These are phyloP conservation scores for Malassezia nana DNA, from an alignment of 1,284 basidiomycete species.

Conservation along the genomic window DNA sequence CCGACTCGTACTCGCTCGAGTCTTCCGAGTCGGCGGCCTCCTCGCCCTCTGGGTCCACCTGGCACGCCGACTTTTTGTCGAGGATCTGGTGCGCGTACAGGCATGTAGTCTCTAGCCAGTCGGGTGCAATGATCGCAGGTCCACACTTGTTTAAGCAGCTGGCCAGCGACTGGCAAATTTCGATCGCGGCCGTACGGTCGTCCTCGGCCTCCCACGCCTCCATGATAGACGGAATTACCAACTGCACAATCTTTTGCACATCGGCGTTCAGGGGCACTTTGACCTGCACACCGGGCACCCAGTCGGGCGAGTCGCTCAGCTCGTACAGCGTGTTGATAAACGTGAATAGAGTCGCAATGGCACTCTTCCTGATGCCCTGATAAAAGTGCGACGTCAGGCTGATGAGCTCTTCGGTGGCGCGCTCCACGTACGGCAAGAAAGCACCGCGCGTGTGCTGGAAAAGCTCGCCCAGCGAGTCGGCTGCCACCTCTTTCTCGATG, in stretches of 20 bases:
- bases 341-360: constrained; percentile 76
- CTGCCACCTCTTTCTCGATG: constrained; percentile 98
- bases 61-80: constrained; percentile 61
- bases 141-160: constrained; percentile 85
- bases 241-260: constrained; percentile 71
- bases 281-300: constrained; percentile 64
- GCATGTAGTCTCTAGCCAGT: constrained; percentile 56
- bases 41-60: constrained; percentile 85
- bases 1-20: constrained; percentile 91
- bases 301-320: constrained; percentile 68
- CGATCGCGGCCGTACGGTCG: constrained; percentile 81
- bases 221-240: constrained; percentile 66
- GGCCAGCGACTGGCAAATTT: constrained; percentile 73
- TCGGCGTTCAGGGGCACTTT: constrained; percentile 60
- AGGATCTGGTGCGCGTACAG: constrained; percentile 55
- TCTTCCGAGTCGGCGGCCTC: constrained; percentile 59
- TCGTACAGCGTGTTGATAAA: constrained; percentile 88
- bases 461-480: constrained; percentile 85
- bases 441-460: constrained; percentile 71
- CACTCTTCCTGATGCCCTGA: constrained; percentile 93
- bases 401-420: constrained; percentile 69
- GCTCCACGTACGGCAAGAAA: constrained; percentile 71
- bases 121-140: constrained; percentile 57
- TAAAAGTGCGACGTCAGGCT: constrained; percentile 84
- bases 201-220: constrained; percentile 91